Base-by-base conservation (phyloP, 2,329 filamentous ascomycete species). In the Zymoseptoria brevis region DNA sequence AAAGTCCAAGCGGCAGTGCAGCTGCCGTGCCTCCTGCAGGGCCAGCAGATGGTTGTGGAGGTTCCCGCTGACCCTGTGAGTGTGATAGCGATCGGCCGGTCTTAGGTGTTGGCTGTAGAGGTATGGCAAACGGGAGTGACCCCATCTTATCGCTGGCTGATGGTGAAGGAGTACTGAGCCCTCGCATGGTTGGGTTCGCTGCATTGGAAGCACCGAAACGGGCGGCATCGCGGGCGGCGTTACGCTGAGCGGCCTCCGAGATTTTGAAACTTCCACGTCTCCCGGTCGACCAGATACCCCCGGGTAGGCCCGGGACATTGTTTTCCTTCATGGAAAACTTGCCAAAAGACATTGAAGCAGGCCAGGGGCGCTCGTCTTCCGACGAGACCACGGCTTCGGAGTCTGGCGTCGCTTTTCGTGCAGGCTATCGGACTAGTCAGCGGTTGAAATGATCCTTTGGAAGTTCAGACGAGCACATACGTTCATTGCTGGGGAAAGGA, bases 1-100 rank as follows among this genome's bases (percentile, higher is more conserved):
- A 63, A 19, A 71, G 57, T n/a, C 67, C 68, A 6, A 70, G 56
- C 26, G 69, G 68, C 8, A 70, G 59, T 22, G 62, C 64, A 52
- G 67, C 59, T 19, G 56, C 29, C 56, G 62, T 50, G 55, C 64
- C 30, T 35, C 62, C 65, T 55, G 53, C 55, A 45, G 30, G 35
- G 19, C 55, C 55, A 55, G 58, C 56, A 29, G 55, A 19, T 22
- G 49, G 55, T 50, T 61, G 60, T n/a, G 59, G 57, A 53, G 57
- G 50, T 61, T 71, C 69, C 16, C 66, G 64, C 60, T 72, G 67
- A 8, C 67, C 69, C 56, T 71, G 93, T 0, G 93, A 97, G 74
- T 97, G 97, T 4, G 94, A 97, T 74, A 96, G 90, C 5, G 94
- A 99, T 50, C 94, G 87, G 68, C 96, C 94, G 1, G 90, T 91